Conservation (phyloP, 805 yeast species). For the Metschnikowia lunata region DNA sequence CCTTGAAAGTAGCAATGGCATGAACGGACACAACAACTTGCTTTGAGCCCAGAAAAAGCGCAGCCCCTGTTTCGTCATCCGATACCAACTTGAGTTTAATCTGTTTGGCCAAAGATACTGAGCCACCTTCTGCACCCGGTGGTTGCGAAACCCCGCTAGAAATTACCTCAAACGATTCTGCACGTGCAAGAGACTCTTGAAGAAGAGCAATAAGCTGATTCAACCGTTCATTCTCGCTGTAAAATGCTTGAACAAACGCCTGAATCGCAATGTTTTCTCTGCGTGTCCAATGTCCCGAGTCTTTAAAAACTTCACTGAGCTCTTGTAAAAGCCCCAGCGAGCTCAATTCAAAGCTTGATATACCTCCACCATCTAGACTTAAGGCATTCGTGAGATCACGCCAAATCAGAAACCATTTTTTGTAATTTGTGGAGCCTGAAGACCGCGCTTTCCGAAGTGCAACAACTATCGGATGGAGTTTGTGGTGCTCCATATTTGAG, state of each 20-base stretch:
- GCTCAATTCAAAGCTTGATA: slow-evolving; percentile 74
- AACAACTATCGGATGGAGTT: neutral
- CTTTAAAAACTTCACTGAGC: slow-evolving; percentile 10
- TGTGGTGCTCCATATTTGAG: neutral
- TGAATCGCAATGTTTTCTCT: slow-evolving; percentile 15
- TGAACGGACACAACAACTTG: slow-evolving; percentile 47
- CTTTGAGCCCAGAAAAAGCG: slow-evolving; percentile 11
- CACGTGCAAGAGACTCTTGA: slow-evolving; percentile 69
- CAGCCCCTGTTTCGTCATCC: slow-evolving; percentile 20
- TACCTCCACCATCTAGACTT: slow-evolving; percentile 10
- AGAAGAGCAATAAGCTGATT: slow-evolving; percentile 23
- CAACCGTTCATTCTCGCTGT: slow-evolving; percentile 16
- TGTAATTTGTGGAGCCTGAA: slow-evolving; percentile 21
- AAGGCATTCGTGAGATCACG: slow-evolving; percentile 16
- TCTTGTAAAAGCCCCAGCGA: slow-evolving; percentile 58
- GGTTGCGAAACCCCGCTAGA: slow-evolving; percentile 36
- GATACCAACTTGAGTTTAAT: slow-evolving; percentile 50
- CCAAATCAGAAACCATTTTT: slow-evolving; percentile 34
- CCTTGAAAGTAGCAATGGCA: slow-evolving; percentile 56
- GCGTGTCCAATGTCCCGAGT: neutral
- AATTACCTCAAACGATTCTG: slow-evolving; percentile 66
- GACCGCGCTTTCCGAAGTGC: neutral
- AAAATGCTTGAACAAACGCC: slow-evolving; percentile 44
- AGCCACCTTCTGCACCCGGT: slow-evolving; percentile 28
- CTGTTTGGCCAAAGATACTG: slow-evolving; percentile 68